These are phyloP conservation scores for Colletotrichum australisinense DNA, from an alignment of 2,329 filamentous ascomycete genomes.

Conservation along the genomic window DNA sequence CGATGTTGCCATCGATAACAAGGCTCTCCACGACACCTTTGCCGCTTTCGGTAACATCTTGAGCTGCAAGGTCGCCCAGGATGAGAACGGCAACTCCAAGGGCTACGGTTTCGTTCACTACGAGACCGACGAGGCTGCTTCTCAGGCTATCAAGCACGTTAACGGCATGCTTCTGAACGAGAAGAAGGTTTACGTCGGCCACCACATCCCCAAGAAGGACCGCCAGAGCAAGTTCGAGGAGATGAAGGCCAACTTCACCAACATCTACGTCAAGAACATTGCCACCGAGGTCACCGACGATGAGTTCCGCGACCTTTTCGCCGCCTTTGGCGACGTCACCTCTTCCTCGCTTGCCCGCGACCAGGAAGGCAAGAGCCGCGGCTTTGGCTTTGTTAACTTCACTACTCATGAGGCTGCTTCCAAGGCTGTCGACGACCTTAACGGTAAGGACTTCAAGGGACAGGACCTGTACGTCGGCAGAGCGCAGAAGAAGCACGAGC, in stretches of 20 bases:
- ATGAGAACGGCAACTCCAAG: conserved; percentile 96
- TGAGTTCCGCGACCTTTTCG: conserved; percentile 93
- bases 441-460: conserved; percentile 90
- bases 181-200: conserved; percentile 99
- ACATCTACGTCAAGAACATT: conserved; percentile 99
- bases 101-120: conserved; percentile 99
- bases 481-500: conserved; percentile 99
- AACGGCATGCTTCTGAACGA: conserved; percentile 99
- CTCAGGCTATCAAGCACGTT: conserved; percentile 98
- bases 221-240: conserved; percentile 99
- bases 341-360: conserved; percentile 95
- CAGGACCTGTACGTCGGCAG: conserved; percentile 98
- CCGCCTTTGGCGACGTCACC: conserved; percentile 92
- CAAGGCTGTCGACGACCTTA: conserved; percentile 90
- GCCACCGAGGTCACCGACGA: conserved; percentile 86
- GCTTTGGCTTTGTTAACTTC: conserved; percentile 97
- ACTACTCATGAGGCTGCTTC: conserved; percentile 88
- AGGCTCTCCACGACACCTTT: conserved; percentile 99
- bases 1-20: conserved; percentile 98
- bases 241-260: conserved; percentile 99
- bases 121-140: conserved; percentile 97
- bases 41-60: conserved; percentile 99
- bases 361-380: conserved; percentile 90
- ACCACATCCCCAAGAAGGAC: conserved; percentile 99
- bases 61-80: conserved; percentile 99